Conservation (phyloP, 495 filamentous ascomycete genomes). For the Xeromyces bisporus region DNA sequence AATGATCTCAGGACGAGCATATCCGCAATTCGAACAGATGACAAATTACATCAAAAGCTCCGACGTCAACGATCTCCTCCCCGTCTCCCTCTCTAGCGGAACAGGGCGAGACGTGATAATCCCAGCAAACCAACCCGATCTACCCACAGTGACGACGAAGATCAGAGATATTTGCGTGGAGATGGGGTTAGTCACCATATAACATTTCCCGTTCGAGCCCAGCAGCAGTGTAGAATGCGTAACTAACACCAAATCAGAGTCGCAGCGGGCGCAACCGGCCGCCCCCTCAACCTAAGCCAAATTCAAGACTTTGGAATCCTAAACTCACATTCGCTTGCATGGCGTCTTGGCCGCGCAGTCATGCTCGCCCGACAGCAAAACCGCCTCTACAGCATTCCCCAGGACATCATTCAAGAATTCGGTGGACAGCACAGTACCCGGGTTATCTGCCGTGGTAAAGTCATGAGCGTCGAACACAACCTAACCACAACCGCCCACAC, state of each 20-base stretch:
- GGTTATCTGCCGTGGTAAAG: constrained; percentile 42
- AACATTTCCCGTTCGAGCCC: background rate
- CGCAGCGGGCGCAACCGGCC: constrained; percentile 9
- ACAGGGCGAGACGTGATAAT: constrained; percentile 11
- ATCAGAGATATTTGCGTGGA: constrained; percentile 6
- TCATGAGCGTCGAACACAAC: constrained; percentile 33
- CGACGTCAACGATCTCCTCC: constrained; percentile 6
- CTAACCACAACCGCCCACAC: constrained; percentile 28
- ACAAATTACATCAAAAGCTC: constrained; percentile 19
- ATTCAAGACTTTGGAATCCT: constrained; percentile 10
- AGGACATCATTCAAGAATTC: constrained; percentile 35
- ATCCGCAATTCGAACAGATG: constrained; percentile 8
- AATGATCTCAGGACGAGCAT: constrained; percentile 1
- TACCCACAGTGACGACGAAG: constrained; percentile 4
- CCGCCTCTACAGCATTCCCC: constrained; percentile 27
- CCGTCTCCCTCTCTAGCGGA: constrained; percentile 9
- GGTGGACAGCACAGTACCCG: constrained; percentile 28
- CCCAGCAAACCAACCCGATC: constrained; percentile 7
- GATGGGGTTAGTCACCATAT: constrained; percentile 9
- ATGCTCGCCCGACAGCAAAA: constrained; percentile 22
- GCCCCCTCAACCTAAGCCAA: constrained; percentile 7
- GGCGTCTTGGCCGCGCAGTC: constrained; percentile 20
- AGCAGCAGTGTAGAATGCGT: no score
- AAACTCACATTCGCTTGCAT: constrained; percentile 14
- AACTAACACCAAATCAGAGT: no score